A percentile compares a stretch with the other conserved stretches of the same genome.
Conservation (phyloP, 1,284 basidiomycete species). For the Lentinula novae-zelandiae region DNA sequence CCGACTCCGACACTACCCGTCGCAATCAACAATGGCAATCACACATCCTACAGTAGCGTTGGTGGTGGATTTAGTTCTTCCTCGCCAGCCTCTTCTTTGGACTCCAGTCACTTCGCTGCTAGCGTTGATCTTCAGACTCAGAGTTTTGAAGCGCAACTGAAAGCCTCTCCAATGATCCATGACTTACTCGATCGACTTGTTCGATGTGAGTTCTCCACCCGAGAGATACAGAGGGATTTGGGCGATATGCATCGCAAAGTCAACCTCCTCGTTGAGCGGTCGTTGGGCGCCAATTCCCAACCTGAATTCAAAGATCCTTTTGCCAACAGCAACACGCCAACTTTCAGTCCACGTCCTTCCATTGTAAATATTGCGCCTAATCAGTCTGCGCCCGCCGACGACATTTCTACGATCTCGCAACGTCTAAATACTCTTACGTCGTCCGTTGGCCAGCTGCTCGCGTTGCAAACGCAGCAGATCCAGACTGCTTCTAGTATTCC, state of each 20-base stretch:
- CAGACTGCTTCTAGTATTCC: conserved; percentile 38
- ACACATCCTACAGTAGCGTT: conserved; percentile 30
- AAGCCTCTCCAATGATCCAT: conserved; percentile 67
- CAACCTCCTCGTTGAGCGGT: conserved; percentile 69
- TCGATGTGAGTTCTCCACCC: conserved; percentile 65
- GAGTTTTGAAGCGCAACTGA: conserved; percentile 69
- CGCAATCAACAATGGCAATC: conserved; percentile 26
- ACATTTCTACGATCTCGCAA: conserved; percentile 75
- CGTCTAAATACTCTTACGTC: conserved; percentile 79
- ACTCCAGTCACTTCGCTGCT: conserved; percentile 58
- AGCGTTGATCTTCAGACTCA: conserved; percentile 36
- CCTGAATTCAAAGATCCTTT: conserved; percentile 81
- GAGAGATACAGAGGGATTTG: conserved; percentile 73
- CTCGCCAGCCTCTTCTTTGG: conserved; percentile 74
- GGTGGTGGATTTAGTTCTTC: conserved; percentile 48
- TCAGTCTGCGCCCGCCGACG: conserved; percentile 60
- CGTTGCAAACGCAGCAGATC: conserved; percentile 70
- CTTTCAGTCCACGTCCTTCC: conserved; percentile 53
- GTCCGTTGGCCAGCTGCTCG: conserved; percentile 82
- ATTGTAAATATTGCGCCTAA: conserved; percentile 66
- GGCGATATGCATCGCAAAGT: conserved; percentile 75
- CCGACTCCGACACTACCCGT: conserved; percentile 36
- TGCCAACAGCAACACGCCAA: conserved; percentile 36
- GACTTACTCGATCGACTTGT: conserved; percentile 74
- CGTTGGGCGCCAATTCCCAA: conserved; percentile 40